These are phyloP conservation scores for Zopfochytrium polystomum DNA, from an alignment of 371 early-diverging fungal species.

Conservation along the genomic window DNA sequence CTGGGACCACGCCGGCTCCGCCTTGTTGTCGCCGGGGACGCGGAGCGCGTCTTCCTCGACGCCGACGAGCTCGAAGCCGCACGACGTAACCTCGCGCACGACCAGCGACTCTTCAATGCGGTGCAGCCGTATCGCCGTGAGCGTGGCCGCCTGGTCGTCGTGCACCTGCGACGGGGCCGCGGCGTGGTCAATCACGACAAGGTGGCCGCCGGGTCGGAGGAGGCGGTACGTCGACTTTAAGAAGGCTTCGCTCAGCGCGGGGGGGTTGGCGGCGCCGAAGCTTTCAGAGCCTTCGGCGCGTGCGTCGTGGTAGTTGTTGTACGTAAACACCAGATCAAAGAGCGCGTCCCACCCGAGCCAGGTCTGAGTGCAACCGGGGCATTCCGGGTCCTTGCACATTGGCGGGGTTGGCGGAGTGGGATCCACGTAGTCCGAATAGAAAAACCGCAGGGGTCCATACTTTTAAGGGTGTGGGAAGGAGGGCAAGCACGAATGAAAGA, in stretches of 20 bases:
- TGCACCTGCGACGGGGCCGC: no score
- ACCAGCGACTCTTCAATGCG: slow-evolving; percentile 21
- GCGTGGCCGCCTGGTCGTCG: slow-evolving; percentile 1
- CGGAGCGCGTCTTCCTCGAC: neutral
- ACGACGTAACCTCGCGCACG: slow-evolving; percentile 10
- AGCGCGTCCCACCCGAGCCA: slow-evolving; percentile 22
- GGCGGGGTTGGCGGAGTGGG: slow-evolving; percentile 19
- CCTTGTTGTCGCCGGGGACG: slow-evolving; percentile 4
- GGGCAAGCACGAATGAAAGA: no score
- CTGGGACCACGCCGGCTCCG: slow-evolving; percentile 10
- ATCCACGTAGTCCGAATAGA: slow-evolving; percentile 11
- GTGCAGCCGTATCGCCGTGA: slow-evolving; percentile 2
- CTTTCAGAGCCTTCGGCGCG: slow-evolving; percentile 6
- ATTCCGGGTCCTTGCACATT: slow-evolving; percentile 20
- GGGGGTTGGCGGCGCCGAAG: slow-evolving; percentile 9
- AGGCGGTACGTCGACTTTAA: slow-evolving; percentile 3
- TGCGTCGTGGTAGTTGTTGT: slow-evolving; percentile 23
- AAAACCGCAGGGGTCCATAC: slow-evolving; percentile 22
- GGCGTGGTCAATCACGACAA: slow-evolving; percentile 22
- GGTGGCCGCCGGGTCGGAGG: slow-evolving; percentile 15
- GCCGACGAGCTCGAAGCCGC: slow-evolving; percentile 20
- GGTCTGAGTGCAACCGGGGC: slow-evolving; percentile 6
- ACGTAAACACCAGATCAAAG: slow-evolving; percentile 22
- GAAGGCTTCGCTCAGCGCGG: no score
- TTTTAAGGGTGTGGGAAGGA: no score